Base-by-base conservation (phyloP, 441 rosid genomes). In the Oxalis stricta region DNA sequence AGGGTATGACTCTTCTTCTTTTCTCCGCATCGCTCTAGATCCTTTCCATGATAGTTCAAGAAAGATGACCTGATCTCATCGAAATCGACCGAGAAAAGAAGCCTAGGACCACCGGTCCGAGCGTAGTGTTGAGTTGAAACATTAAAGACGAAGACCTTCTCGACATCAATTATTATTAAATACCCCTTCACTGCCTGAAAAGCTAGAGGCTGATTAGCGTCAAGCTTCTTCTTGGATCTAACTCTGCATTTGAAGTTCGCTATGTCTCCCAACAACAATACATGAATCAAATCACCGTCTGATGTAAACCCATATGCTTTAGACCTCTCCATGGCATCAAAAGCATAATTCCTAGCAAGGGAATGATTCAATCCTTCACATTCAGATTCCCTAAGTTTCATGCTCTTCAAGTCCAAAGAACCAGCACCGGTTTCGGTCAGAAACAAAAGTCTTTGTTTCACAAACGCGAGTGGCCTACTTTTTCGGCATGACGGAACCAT, bases 241-340 rank as follows among this genome's bases (percentile, higher is more conserved):
- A 91, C 88, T 66, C 91, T 73, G 66, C 99, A 91, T 50, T 86
- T 91, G 75, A 86, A 91, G 70, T 86, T 91, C 75, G 74, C 65
- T 12, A 76, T 59, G 63, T 91, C 96, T 14, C 96, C 96, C 12
- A 83, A 71, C 52, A 91, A 68, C 56, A 77, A 29, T 0, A 86
- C 74, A 29, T 91, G 95, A 58, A 86, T 73, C 61, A 86, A 51
- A 48, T 86, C 84, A 2, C 96, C 95, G 3, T 79, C 96, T 0
- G 80, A 73, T 12, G 99, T 86, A 47, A 61, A 75, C 5, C 96
- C 96, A 41, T 83, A 91, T 1, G 96, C 96, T 61, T 91, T 91
- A 31, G 96, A 83, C 63, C 99, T 60, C 49, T 91, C 96, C 0
- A 84, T 63, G 3, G 79, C 71, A 50, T 91, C 96, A n/a, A 91